A percentile compares a stretch with the other conserved stretches of the same genome.
phyloP scores from a whole-genome alignment of 208 protist genomes.

The Acanthamoeba triangularis region DNA sequence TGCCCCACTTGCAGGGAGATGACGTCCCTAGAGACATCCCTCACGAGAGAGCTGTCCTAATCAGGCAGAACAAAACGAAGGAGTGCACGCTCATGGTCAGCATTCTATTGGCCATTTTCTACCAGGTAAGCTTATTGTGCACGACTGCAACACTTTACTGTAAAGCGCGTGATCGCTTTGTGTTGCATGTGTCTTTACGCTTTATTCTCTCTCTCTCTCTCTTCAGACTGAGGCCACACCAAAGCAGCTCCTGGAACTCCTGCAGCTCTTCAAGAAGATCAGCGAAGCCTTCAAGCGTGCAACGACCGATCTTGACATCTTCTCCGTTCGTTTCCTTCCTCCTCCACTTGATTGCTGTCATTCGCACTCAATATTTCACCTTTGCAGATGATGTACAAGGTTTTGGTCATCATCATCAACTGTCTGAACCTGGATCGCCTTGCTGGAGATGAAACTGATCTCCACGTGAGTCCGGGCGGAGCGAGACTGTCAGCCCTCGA shows the following conservation, averaged over 20 bases:
- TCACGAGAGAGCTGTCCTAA: neutral
- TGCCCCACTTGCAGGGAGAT: neutral
- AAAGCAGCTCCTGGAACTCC: slow-evolving; percentile 21
- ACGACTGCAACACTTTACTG: neutral
- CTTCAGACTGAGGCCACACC: neutral
- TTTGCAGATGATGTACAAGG: slow-evolving; percentile 48
- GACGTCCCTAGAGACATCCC: neutral
- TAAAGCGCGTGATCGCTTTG: neutral
- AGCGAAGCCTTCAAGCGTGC: slow-evolving; percentile 14
- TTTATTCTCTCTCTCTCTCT: neutral
- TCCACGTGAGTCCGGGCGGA: neutral
- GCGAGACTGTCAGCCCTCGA: neutral
- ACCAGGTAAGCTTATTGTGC: neutral
- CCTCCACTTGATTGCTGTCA: neutral
- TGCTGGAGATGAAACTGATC: neutral
- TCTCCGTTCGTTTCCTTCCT: neutral
- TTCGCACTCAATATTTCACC: neutral
- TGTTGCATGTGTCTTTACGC: neutral
- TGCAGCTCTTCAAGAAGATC: slow-evolving; percentile 37
- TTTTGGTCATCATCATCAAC: slow-evolving; percentile 54
- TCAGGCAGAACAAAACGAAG: neutral
- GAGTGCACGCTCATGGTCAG: neutral
- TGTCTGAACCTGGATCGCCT: slow-evolving; percentile 4
- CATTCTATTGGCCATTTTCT: slow-evolving; percentile 52
- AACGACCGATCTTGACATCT: slow-evolving; percentile 4